Percentiles rank a stretch among this genome's conserved stretches.
Conservation (phyloP, 1,284 basidiomycete species). For the Apiotrichum sp. region DNA sequence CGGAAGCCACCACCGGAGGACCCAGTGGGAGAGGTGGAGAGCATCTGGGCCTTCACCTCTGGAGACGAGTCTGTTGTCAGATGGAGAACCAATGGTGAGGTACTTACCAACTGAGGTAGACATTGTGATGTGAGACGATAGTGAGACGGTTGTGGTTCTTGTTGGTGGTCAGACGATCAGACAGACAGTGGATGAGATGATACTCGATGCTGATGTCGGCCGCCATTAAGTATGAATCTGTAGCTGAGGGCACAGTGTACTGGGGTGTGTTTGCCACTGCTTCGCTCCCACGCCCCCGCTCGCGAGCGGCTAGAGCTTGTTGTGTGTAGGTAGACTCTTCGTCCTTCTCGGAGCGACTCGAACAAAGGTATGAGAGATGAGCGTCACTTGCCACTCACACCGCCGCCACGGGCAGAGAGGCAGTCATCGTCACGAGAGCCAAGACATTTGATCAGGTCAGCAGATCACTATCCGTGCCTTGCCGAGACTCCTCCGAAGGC, state of each 20-base stretch:
- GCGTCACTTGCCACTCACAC: background rate
- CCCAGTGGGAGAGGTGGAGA: background rate
- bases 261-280: background rate
- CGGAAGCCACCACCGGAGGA: constrained; percentile 3
- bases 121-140: background rate
- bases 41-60: background rate
- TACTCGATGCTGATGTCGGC: background rate
- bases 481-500: too few species aligned
- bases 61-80: background rate
- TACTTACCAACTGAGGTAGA: too few species aligned
- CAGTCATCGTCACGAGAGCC: background rate
- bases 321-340: background rate
- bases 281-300: background rate
- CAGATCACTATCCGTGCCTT: background rate
- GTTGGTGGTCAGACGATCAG: too few species aligned
- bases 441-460: background rate
- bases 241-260: too few species aligned
- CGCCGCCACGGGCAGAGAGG: background rate
- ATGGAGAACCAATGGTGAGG: too few species aligned
- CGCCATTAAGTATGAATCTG: too few species aligned
- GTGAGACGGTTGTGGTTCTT: too few species aligned
- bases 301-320: background rate
- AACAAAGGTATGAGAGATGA: background rate
- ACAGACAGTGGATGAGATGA: background rate
- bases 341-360: background rate